Percentiles rank a stretch among this genome's conserved stretches.
These are phyloP conservation scores for Chimonanthus praecox DNA, from an alignment of 164 flowering plant genomes.

Conservation along the genomic window DNA sequence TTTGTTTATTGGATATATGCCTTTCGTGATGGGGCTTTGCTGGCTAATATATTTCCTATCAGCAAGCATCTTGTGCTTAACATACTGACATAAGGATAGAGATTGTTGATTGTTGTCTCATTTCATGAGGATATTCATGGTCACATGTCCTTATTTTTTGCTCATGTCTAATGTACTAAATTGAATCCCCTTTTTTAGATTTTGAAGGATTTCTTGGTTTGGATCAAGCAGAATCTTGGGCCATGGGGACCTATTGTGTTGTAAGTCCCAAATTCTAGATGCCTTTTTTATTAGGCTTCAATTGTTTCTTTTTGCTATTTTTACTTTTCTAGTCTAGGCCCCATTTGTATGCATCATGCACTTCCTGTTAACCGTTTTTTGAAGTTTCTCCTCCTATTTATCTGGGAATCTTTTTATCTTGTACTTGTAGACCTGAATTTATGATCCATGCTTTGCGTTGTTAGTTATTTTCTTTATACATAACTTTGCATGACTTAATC, in stretches of 20 bases:
- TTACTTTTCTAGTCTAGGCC: no score
- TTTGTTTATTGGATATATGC: no score
- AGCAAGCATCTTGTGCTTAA: not conserved
- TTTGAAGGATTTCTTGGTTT: conserved; percentile 66
- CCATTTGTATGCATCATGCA: not conserved
- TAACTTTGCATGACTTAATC: no score
- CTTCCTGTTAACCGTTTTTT: not conserved
- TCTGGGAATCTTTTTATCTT: no score
- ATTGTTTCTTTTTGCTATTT: no score
- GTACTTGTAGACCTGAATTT: no score
- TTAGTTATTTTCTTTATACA: no score
- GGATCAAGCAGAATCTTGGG: conserved; percentile 75
- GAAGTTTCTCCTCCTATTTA: no score
- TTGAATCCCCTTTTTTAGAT: conserved; percentile 35
- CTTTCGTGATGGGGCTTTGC: not conserved
- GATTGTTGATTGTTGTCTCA: not conserved
- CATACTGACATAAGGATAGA: not conserved
- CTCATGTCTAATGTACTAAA: not conserved
- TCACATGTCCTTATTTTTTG: not conserved
- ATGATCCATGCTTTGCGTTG: no score
- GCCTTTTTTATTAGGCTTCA: not conserved
- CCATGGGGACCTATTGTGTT: conserved; percentile 89
- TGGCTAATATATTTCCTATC: not conserved
- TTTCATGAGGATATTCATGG: not conserved
- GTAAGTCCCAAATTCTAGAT: conserved; percentile 40